Evolutionary conservation across 495 filamentous ascomycete genomes (phyloP).

Genomic region (Friedmanniomyces simplex): DNA sequence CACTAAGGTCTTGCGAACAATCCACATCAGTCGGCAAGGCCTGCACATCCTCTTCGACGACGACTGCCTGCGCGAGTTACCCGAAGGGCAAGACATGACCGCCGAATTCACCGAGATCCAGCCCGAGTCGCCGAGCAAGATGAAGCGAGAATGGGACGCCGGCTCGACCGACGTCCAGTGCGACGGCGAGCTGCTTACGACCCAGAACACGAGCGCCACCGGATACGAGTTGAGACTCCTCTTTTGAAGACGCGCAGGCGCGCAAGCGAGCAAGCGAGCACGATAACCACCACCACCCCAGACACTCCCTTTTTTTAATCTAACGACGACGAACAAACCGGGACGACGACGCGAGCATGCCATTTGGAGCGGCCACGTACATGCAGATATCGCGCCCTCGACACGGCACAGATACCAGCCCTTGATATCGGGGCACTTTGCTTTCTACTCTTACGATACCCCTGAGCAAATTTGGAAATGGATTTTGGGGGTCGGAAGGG

Average conservation of each 20-base stretch:
- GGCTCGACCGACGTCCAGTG: constrained; percentile 33
- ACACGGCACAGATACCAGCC: too few relatives aligned
- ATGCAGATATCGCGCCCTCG: constrained; percentile 13
- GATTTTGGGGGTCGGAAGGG: not conserved
- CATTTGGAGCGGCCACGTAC: not conserved
- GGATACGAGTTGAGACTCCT: constrained; percentile 35
- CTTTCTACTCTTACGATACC: constrained; percentile 15
- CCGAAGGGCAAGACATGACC: constrained; percentile 85
- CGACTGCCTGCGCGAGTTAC: constrained; percentile 73
- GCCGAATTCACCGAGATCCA: constrained; percentile 46
- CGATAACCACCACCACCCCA: not conserved
- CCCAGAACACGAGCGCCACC: constrained; percentile 28
- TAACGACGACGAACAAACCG: constrained; percentile 2
- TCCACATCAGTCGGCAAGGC: constrained; percentile 61
- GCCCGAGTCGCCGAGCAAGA: constrained; percentile 22
- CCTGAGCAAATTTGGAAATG: constrained; percentile 1
- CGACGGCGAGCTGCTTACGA: constrained; percentile 29
- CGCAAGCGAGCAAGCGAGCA: not conserved
- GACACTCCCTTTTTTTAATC: not conserved
- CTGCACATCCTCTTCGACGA: constrained; percentile 83
- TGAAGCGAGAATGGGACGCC: constrained; percentile 31
- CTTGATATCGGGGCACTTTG: constrained; percentile 10
- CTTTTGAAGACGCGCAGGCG: constrained; percentile 24
- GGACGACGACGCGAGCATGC: not conserved
- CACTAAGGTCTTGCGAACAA: constrained; percentile 51